These are phyloP conservation scores for Colletotrichum endophyticum DNA, from an alignment of 2,329 filamentous ascomycete genomes.

Conservation along the genomic window DNA sequence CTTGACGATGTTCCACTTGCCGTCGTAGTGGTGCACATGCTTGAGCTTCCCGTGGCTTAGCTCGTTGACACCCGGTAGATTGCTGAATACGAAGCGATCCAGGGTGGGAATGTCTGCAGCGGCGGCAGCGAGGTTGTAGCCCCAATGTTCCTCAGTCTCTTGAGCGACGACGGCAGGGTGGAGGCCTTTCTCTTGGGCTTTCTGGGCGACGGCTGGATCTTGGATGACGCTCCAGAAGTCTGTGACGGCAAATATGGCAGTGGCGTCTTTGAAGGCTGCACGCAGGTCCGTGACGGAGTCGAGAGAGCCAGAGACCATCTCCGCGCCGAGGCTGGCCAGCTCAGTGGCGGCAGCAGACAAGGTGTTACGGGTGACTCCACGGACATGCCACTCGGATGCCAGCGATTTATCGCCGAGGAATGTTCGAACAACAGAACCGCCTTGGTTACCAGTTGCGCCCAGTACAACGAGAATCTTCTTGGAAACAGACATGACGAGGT, in stretches of 20 bases:
- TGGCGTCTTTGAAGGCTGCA: slow-evolving; percentile 46
- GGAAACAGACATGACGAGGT: not conserved
- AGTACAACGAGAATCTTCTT: not conserved
- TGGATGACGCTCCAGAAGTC: slow-evolving; percentile 60
- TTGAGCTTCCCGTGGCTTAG: not conserved
- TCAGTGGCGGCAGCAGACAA: slow-evolving; percentile 42
- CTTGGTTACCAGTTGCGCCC: not conserved
- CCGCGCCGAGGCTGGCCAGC: slow-evolving; percentile 41
- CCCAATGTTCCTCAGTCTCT: slow-evolving; percentile 53
- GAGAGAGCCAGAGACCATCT: slow-evolving; percentile 49
- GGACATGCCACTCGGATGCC: slow-evolving; percentile 29
- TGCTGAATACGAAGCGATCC: slow-evolving; percentile 8
- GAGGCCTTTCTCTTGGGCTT: not conserved
- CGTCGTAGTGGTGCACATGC: slow-evolving; percentile 1
- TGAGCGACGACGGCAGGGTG: slow-evolving; percentile 39
- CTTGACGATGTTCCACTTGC: not conserved
- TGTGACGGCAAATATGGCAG: slow-evolving; percentile 59
- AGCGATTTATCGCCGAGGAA: not conserved
- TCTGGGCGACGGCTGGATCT: slow-evolving; percentile 38
- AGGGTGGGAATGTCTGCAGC: slow-evolving; percentile 38
- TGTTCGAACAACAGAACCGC: not conserved
- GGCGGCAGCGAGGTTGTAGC: slow-evolving; percentile 59
- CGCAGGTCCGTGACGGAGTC: slow-evolving; percentile 43
- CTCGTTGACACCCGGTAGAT: not conserved
- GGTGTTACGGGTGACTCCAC: slow-evolving; percentile 51